Evolutionary conservation across 805 yeast species (phyloP).

Genomic region (Candida sanyiensis): DNA sequence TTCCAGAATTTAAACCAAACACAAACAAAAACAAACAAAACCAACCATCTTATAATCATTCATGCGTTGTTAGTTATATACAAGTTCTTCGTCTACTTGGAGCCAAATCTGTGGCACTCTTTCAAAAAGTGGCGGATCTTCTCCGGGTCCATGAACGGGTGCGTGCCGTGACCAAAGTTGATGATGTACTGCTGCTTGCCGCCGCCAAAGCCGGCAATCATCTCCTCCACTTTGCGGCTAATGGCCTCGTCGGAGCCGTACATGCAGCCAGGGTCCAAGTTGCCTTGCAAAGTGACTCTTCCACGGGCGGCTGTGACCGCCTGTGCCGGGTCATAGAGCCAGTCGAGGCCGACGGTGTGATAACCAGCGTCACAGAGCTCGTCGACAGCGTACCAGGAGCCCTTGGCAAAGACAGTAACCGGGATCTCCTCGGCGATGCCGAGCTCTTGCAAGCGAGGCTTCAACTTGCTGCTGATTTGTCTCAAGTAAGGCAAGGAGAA

Average conservation of each 20-base stretch:
- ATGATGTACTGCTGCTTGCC: constrained; percentile 88
- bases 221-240: constrained; percentile 71
- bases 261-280: constrained; percentile 90
- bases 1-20: neutral
- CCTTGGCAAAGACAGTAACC: constrained; percentile 86
- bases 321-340: constrained; percentile 80
- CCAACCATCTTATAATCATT: neutral
- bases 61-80: neutral
- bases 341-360: constrained; percentile 86
- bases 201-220: constrained; percentile 91
- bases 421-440: constrained; percentile 74
- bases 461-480: constrained; percentile 67
- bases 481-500: constrained; percentile 84
- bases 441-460: constrained; percentile 60
- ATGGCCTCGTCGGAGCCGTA: constrained; percentile 86
- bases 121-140: constrained; percentile 77
- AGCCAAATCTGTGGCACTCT: constrained; percentile 81
- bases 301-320: constrained; percentile 73
- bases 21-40: neutral
- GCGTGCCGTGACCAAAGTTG: constrained; percentile 97
- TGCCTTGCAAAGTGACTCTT: constrained; percentile 87
- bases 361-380: constrained; percentile 77
- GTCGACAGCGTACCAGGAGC: constrained; percentile 95
- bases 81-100: constrained; percentile 26
- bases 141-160: constrained; percentile 95